Evolutionary conservation across 257 asterid genomes (phyloP), one percentile per base, ranked within the genome.

Genomic region (Forsythia viridissima): DNA sequence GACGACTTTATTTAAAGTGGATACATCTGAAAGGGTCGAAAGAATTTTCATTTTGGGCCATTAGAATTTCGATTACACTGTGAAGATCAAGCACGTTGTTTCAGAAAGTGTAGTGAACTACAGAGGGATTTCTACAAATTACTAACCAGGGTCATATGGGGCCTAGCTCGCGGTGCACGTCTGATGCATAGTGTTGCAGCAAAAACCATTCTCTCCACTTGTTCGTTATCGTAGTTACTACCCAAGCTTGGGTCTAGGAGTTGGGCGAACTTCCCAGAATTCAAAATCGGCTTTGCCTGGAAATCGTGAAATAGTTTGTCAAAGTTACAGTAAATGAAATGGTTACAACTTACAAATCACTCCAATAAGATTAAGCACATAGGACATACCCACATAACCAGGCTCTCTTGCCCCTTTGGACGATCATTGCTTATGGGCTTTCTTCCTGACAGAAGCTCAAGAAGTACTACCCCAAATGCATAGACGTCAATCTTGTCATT

Each of bases 341-440:
- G 37, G 20, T 48, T 10, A 5, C 1, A 3, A 3, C 30, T 18
- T 10, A 5, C 1, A 3, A 3, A 38, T 18, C 16, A 11, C 40
- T 21, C 46, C 69, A 63, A 68, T 61, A 81, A 24, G 24, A 24
- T 24, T 24, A 24, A 75, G 81, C 39, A 74, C 9, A 79, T 4
- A n/a, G 24, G 46, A 82, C 97, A 20, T 88, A 96, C 99, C 99
- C 99, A 96, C 96, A 93, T 90, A 86, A 96, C 97, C 66, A 96
- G 93, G 87, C 97, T 93, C 86, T 93, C 99, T 82, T 92, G 94
- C 77, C 99, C 99, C 88, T 96, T 96, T 1, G 92, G 95, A 75
- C 89, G 88, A 69, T 89, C 85, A 80, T 73, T 93, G 82, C 91
- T 87, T 80, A 96, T 96, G 34, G 99, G 99, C 80, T 91, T 96